Percentiles rank a stretch among this genome's conserved stretches.
Evolutionary conservation across 441 rosid species (phyloP).

Genomic region (Melastoma candidum): DNA sequence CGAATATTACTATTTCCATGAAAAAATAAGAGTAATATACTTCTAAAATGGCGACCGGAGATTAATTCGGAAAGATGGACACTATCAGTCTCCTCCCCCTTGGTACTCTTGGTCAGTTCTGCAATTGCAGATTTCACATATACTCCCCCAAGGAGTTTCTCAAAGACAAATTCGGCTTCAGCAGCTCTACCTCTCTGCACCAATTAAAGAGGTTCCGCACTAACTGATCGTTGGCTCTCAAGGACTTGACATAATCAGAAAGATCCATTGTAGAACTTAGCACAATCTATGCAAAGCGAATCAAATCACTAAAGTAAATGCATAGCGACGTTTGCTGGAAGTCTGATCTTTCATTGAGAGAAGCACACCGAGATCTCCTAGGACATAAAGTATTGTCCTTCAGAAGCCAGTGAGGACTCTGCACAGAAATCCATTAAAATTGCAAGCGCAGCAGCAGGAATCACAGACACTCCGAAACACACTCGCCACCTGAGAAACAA

Average conservation of each 20-base stretch:
- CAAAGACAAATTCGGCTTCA: slow-evolving; percentile 60
- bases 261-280: no score
- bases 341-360: no score
- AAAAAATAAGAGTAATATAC: slow-evolving; percentile 23
- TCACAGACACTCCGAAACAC: slow-evolving; percentile 70
- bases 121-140: slow-evolving; percentile 51
- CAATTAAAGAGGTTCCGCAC: background rate
- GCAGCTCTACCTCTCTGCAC: slow-evolving; percentile 53
- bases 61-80: slow-evolving; percentile 49
- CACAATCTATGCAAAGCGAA: no score
- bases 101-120: slow-evolving; percentile 48
- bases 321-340: no score
- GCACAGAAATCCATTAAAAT: slow-evolving; percentile 64
- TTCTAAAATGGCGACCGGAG: slow-evolving; percentile 43
- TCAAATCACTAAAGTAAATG: no score
- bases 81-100: slow-evolving; percentile 42
- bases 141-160: slow-evolving; percentile 52
- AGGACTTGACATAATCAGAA: no score
- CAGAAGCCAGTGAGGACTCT: slow-evolving; percentile 91
- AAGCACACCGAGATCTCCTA: no score
- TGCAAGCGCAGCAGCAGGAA: slow-evolving; percentile 82
- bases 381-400: slow-evolving; percentile 43
- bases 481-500: slow-evolving; percentile 73
- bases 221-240: no score
- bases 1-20: slow-evolving; percentile 1